A percentile compares a stretch with the other conserved stretches of the same genome.
These are phyloP conservation scores for Blastobotrys robertii DNA, from an alignment of 805 yeast genomes.

Conservation along the genomic window DNA sequence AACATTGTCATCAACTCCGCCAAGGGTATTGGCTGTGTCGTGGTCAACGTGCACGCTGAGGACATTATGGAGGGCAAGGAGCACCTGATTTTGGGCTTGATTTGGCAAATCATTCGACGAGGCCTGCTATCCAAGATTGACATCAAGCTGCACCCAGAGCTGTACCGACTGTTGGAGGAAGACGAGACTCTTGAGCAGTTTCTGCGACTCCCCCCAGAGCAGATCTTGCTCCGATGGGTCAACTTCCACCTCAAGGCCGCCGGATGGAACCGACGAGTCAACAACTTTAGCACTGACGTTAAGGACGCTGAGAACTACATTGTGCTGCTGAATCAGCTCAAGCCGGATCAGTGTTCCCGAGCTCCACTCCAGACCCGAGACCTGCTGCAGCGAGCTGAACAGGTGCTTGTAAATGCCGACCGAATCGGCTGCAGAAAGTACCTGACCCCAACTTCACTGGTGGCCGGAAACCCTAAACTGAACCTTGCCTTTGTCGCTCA, in stretches of 20 bases:
- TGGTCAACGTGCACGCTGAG: conserved; percentile 95
- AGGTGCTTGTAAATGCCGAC: conserved; percentile 78
- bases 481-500: conserved; percentile 97
- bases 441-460: conserved; percentile 85
- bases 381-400: conserved; percentile 73
- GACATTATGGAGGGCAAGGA: conserved; percentile 96
- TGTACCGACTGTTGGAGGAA: conserved; percentile 87
- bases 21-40: conserved; percentile 97
- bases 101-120: conserved; percentile 97
- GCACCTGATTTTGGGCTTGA: conserved; percentile 86
- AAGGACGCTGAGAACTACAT: conserved; percentile 95
- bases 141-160: conserved; percentile 91
- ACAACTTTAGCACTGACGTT: conserved; percentile 80
- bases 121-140: conserved; percentile 92
- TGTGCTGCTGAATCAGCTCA: conserved; percentile 76
- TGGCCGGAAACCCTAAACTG: conserved; percentile 92
- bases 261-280: conserved; percentile 74
- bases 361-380: conserved; percentile 75
- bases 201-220: conserved; percentile 94
- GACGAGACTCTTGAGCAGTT: conserved; percentile 97
- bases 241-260: conserved; percentile 93
- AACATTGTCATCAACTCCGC: conserved; percentile 97
- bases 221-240: conserved; percentile 93
- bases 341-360: conserved; percentile 71
- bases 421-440: conserved; percentile 87